Evolutionary conservation across 371 early-diverging fungal species (phyloP).

Genomic region (Funneliformis caledonium): DNA sequence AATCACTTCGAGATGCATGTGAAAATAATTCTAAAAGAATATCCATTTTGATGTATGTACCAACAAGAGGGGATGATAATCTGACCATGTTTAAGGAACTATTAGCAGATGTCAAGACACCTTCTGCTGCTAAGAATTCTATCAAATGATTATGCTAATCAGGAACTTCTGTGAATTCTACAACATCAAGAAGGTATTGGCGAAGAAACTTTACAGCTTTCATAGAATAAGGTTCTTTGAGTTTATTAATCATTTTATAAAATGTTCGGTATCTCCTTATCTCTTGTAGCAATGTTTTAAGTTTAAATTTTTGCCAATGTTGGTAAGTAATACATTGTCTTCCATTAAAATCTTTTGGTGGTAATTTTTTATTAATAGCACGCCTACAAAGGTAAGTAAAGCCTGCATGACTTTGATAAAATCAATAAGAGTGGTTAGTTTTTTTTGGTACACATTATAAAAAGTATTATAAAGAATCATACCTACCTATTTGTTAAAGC

Average conservation of each 20-base stretch:
- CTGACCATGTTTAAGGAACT: neutral
- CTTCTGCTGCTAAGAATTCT: neutral
- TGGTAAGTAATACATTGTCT: no score
- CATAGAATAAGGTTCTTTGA: neutral
- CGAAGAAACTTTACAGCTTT: neutral
- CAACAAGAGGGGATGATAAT: neutral
- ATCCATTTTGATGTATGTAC: neutral
- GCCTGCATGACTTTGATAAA: no score
- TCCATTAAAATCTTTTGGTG: no score
- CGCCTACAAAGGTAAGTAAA: no score
- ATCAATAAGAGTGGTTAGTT: no score
- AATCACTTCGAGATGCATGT: no score
- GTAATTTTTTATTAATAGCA: no score
- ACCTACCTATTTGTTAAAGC: no score
- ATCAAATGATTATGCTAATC: neutral
- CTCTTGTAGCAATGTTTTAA: neutral
- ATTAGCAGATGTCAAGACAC: neutral
- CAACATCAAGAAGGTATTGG: neutral
- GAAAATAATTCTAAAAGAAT: neutral
- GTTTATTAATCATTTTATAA: neutral
- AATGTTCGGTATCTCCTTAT: neutral
- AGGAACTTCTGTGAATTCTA: neutral
- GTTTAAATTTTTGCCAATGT: no score
- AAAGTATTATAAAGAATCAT: no score
- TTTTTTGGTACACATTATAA: no score